phyloP scores from a whole-genome alignment of 2,329 filamentous ascomycete species.

The Hymenoscyphus salicellus region DNA sequence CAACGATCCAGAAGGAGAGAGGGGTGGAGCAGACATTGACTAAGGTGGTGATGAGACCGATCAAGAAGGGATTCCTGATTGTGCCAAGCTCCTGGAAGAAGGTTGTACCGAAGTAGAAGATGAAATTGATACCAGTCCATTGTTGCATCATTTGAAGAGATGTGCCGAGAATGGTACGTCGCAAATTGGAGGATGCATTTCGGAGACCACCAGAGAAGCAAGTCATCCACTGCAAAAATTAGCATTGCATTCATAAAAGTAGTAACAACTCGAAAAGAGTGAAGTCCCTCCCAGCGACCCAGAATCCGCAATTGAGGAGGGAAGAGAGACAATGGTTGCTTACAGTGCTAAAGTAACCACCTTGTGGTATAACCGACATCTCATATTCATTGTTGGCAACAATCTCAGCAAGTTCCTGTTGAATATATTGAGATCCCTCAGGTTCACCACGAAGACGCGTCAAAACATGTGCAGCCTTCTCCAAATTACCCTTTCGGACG shows the following conservation, averaged over 20 bases:
- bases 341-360: conserved; percentile 52
- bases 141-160: conserved; percentile 80
- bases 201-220: conserved; percentile 64
- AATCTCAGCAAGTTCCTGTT: conserved; percentile 78
- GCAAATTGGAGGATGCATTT: conserved; percentile 63
- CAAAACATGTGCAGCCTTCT: conserved; percentile 61
- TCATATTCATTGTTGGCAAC: conserved; percentile 89
- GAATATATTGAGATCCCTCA: conserved; percentile 68
- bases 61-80: conserved; percentile 75
- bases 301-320: not conserved
- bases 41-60: conserved; percentile 79
- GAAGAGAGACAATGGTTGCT: not conserved
- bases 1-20: conserved; percentile 82
- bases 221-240: conserved; percentile 58
- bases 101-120: conserved; percentile 82
- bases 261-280: not conserved
- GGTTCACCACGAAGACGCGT: conserved; percentile 72
- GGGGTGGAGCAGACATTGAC: conserved; percentile 87
- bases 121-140: conserved; percentile 79
- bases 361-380: conserved; percentile 62
- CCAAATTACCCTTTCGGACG: conserved; percentile 72
- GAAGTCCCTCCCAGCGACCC: not conserved
- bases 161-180: conserved; percentile 68
- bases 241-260: not conserved
- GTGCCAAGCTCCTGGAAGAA: conserved; percentile 79